Evolutionary conservation across 176 grass and related monocot species (phyloP).

Genomic region (Sorghum bicolor): DNA sequence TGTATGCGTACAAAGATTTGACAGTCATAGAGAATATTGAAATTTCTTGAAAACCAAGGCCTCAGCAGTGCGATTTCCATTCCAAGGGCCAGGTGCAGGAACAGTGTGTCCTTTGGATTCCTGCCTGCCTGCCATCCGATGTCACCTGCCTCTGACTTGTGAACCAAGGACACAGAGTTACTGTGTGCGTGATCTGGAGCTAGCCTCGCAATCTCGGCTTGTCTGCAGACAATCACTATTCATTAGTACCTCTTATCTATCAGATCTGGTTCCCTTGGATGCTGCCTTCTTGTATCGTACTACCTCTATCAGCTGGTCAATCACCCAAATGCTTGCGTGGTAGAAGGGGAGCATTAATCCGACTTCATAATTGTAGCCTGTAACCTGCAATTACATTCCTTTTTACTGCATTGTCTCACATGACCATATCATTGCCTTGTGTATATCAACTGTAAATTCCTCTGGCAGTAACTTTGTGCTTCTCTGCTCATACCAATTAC

Average conservation of each 20-base stretch:
- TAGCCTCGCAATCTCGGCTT: not conserved
- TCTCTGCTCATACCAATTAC: not conserved
- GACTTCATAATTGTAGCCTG: not conserved
- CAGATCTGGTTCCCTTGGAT: slow-evolving; percentile 34
- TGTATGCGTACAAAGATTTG: no score
- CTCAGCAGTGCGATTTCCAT: not conserved
- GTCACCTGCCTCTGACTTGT: slow-evolving; percentile 12
- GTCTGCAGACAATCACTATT: not conserved
- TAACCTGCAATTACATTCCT: not conserved
- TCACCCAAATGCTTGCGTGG: not conserved
- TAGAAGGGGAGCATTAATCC: not conserved
- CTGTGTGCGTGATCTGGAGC: not conserved
- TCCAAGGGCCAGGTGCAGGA: not conserved
- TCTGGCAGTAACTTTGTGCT: not conserved
- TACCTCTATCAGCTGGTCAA: not conserved
- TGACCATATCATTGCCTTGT: not conserved
- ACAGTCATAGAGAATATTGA: no score
- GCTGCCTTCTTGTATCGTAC: not conserved
- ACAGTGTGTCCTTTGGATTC: slow-evolving; percentile 22
- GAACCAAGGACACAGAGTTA: slow-evolving; percentile 3
- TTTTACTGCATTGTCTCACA: not conserved
- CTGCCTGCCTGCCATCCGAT: not conserved
- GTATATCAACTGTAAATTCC: not conserved
- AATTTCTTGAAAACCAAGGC: no score
- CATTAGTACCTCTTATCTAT: not conserved